phyloP scores from a whole-genome alignment of 768 basidiomycete species.

The Termitomyces sp. region DNA sequence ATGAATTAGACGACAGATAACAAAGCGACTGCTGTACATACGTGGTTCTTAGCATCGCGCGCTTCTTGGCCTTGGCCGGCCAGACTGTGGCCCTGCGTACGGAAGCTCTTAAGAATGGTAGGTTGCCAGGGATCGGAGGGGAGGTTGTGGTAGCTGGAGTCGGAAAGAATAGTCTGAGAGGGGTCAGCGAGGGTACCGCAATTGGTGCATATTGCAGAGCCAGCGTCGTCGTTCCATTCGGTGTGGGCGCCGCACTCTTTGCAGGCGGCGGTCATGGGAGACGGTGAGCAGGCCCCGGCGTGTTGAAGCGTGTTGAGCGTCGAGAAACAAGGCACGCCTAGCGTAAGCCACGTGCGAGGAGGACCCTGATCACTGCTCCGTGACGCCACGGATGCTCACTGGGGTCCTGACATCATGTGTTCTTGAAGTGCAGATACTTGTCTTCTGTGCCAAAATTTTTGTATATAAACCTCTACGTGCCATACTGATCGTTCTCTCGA shows the following conservation, averaged over 20 bases:
- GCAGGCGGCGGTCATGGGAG: conserved; percentile 39
- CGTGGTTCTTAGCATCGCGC: conserved; percentile 60
- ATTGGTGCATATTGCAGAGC: conserved; percentile 60
- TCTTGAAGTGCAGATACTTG: neutral
- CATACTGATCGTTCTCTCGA: conserved; percentile 20
- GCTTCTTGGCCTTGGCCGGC: conserved; percentile 65
- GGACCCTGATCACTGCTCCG: conserved; percentile 10
- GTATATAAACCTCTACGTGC: conserved; percentile 28
- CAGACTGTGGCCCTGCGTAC: conserved; percentile 48
- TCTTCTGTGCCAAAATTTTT: conserved; percentile 14
- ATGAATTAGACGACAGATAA: neutral
- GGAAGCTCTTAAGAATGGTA: conserved; percentile 45
- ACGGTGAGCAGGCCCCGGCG: neutral
- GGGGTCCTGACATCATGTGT: conserved; percentile 16
- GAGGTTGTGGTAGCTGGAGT: conserved; percentile 36
- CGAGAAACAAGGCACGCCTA: neutral
- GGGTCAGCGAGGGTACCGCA: conserved; percentile 73
- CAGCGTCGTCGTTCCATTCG: conserved; percentile 54
- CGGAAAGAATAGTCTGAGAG: conserved; percentile 55
- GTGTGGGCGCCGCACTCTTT: conserved; percentile 50
- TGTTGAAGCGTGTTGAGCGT: too few species aligned
- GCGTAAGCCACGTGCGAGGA: conserved; percentile 6
- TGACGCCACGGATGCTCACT: conserved; percentile 1
- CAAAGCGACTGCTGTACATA: conserved; percentile 27
- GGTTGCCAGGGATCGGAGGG: conserved; percentile 27